Base-by-base conservation (phyloP, 2,329 filamentous ascomycete genomes). In the Aspergillus udagawae region DNA sequence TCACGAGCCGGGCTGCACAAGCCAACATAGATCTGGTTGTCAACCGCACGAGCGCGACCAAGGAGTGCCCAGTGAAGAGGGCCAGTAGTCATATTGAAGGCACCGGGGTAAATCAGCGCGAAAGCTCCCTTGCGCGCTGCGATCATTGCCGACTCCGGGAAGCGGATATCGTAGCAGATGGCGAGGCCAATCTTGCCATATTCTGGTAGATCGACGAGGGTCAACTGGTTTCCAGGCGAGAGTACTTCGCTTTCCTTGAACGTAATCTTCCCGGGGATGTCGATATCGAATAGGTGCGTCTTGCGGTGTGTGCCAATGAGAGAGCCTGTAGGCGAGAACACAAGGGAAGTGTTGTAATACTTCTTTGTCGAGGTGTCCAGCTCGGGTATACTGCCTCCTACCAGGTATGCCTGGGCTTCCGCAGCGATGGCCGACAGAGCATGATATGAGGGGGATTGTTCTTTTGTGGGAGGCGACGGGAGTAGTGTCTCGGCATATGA, bases 121-220 rank as follows among this genome's bases (percentile, higher is more conserved):
- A 99, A 99, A 57, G 86, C 89, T n/a, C 89, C 92, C 64, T 86
- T 86, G 32, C 94, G 83, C 21, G 93, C 91, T 0, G 93, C 93
- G 56, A 97, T 88, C 71, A 86, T 94, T 3, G 92, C 94, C 10
- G 96, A 81, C 77, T 97, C 94, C 0, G 94, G 93, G 79, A 99
- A 99, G 44, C 94, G 91, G 55, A 99, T 86, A 76, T 99, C 94
- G 78, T 99, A 99, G 83, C 94, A 99, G 71, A 99, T 97, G 32
- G 90, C 92, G 3, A 99, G 79, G 4, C 85, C 92, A 60, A 99
- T 84, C 72, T 85, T 88, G 58, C 94, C 94, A 74, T 96, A 96
- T 63, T 89, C 91, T 3, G 92, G 91, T 29, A 97, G 79, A 63
- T 96, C 89, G 27, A 97, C 81, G 3, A 97, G 76, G 0, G 93